Evolutionary conservation across 306 rosid genomes (phyloP).

Genomic region (Castanospermum australe): DNA sequence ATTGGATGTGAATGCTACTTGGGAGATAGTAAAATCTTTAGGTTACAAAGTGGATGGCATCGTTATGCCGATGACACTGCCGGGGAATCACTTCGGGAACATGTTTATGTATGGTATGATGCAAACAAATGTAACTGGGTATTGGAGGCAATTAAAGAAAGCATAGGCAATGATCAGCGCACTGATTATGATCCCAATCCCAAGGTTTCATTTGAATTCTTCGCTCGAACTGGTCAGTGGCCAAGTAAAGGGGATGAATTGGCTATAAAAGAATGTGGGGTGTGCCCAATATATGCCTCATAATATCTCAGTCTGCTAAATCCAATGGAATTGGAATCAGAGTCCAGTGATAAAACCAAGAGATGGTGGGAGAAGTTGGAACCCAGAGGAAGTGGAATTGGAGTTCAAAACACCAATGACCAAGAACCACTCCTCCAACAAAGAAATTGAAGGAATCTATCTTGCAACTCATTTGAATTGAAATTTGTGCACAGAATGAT

Average conservation of each 20-base stretch:
- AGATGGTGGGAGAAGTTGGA: not conserved
- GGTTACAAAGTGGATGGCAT: not conserved
- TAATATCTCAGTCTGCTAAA: not conserved
- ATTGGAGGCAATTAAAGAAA: not conserved
- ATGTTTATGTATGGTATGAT: not conserved
- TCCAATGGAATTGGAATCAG: not conserved
- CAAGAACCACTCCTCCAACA: too few species aligned
- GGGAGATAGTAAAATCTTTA: not conserved
- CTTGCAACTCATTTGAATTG: too few species aligned
- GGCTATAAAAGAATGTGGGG: not conserved
- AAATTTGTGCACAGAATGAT: too few species aligned
- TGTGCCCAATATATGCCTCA: not conserved
- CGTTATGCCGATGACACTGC: too few species aligned
- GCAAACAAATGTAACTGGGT: not conserved
- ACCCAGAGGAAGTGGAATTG: not conserved
- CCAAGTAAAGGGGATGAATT: not conserved
- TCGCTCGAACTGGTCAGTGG: too few species aligned
- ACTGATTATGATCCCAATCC: not conserved
- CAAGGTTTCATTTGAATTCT: not conserved
- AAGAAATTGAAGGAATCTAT: too few species aligned
- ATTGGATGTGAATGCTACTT: not conserved
- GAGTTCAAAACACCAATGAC: too few species aligned
- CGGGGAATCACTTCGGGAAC: not conserved
- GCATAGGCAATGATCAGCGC: not conserved
- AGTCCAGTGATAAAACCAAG: not conserved